Evolutionary conservation across 768 basidiomycete genomes (phyloP), one percentile per base, ranked within the genome.

Genomic region (Coprinopsis cinerea): DNA sequence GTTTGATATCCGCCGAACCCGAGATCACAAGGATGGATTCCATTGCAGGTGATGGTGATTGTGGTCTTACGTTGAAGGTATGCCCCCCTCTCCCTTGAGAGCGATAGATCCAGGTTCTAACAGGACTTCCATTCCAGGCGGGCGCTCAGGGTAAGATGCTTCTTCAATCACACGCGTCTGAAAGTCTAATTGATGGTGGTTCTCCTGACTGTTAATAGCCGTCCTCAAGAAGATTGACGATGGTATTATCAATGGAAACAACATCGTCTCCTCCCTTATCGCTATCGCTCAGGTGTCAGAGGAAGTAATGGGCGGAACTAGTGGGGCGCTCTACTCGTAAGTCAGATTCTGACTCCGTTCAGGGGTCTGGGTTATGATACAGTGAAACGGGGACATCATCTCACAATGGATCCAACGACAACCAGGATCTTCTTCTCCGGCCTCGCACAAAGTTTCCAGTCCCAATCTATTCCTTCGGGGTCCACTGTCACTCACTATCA

Each of bases 21-120:
- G 92, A 93, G 56, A 92, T 99, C 53, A 97, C 94, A 13, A 68
- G 76, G 17, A 87, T 91, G 82, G 95, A 99, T 64, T 84, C 78
- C 50, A 85, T 97, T 47, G 88, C 90, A 1, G 94, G 94, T 23
- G 94, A 98, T 60, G 94, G 94, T 3, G 78, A 79, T 55, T 78
- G 76, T 50, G 78, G 78, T 10, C 66, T 78, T 9, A 78, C 77
- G 7, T 64, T 79, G 28, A 76, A 77, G 68, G 73, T 73, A 50
- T 15, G 48, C 34, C 9, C 15, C 7, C 15, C 26, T 15, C 0
- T 3, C 37, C n/a, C 25, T 15, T 32, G 28, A 23, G 18, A 6
- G 10, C 18, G 10, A 14, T 34, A 32, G n/a, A n/a, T n/a, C n/a
- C n/a, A 28, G 18, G 9, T 39, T 28, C 3, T 17, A 13, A 23